Base-by-base conservation (phyloP, 768 basidiomycete species). In the Trametes punicea region DNA sequence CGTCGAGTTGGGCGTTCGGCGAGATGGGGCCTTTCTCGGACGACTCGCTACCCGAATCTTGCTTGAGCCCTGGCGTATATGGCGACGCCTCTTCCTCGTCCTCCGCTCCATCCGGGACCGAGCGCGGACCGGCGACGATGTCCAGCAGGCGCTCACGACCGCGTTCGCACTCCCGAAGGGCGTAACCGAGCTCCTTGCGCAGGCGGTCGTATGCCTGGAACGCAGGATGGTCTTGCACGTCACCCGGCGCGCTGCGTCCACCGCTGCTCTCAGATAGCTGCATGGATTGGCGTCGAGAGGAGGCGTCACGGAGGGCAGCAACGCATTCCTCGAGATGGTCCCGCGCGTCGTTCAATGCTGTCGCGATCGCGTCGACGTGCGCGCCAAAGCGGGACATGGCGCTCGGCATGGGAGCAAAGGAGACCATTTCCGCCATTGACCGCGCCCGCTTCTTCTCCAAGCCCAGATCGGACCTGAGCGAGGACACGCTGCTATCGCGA, bases 111-210 rank as follows among this genome's bases (percentile, higher is more conserved):
- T 60, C 61, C 57, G 67, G 27, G 40, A 69, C 51, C 59, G 63
- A 13, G 31, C 62, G 51, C 61, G 4, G 73, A 71, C 0, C 83
- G n/a, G 74, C 66, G 3, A 89, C 69, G 51, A 87, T 71, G 46
- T 82, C 79, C 1, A 85, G 61, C 29, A 93, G 72, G 16, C 79
- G 78, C 36, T 82, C 85, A 16, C 87, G 75, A 0, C 90, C 90
- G 7, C 90, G 80, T 69, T 93, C 90, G 65, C 89, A 93, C 64
- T 93, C 91, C 6, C 90, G 74, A 27, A 93, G 71, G 1, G 89
- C 90, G 21, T 87, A 69, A 7, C 90, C 91, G 7, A 93, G 77
- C 63, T 92, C 88, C 4, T 83, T 78, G 10, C 90, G 79, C 15
- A 93, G 74, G 0, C 84, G 75, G 53, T 92, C 91, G 66, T 90